Conservation (phyloP, 139 green algal genomes). For the Pleodorina starrii region DNA sequence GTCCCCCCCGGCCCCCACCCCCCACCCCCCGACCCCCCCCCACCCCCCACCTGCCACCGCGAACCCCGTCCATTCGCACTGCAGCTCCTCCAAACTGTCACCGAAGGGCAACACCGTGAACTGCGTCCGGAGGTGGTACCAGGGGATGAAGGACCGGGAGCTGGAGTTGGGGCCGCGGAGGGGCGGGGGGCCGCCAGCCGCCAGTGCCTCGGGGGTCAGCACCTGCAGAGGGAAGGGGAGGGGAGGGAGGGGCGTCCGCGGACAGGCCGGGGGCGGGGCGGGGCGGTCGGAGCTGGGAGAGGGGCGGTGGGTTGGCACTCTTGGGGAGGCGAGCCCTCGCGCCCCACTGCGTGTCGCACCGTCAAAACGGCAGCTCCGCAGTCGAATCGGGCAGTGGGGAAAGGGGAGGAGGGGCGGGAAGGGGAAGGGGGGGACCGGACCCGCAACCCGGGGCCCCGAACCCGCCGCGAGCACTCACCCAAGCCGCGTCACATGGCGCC, state of each 20-base stretch:
- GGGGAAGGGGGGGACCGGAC: no score
- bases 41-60: neutral
- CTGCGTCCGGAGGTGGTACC: neutral
- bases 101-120: neutral
- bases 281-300: no score
- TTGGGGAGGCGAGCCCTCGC: no score
- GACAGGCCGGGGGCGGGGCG: no score
- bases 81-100: neutral
- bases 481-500: neutral
- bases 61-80: slow-evolving; percentile 20
- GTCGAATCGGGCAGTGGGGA: no score
- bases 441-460: no score
- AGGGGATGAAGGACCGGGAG: neutral
- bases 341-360: no score
- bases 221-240: neutral
- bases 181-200: neutral
- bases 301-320: no score
- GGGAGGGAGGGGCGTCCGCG: neutral
- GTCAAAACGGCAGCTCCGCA: no score
- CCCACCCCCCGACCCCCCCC: no score
- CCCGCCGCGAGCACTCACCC: neutral
- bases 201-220: neutral
- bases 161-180: no score
- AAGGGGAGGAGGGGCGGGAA: no score
- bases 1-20: neutral